Conservation (phyloP, 768 basidiomycete genomes). For the Russula emetica region DNA sequence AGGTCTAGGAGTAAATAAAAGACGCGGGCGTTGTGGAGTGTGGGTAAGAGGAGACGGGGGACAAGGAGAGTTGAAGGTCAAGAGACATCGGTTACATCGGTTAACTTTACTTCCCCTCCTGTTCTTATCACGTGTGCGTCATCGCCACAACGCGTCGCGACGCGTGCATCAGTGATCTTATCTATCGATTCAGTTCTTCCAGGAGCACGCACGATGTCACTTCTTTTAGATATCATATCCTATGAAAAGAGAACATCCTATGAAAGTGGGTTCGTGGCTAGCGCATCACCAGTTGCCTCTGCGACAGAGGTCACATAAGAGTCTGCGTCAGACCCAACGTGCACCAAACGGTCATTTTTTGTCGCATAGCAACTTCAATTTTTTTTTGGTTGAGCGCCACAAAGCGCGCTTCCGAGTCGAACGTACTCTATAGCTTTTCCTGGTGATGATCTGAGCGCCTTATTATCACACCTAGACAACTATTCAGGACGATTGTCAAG, state of each 20-base stretch:
- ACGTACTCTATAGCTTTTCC: neutral
- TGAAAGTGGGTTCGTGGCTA: no score
- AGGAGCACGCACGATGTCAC: no score
- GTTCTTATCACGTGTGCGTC: slow-evolving; percentile 11
- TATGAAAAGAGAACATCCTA: neutral
- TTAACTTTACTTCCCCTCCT: no score
- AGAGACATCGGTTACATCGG: no score
- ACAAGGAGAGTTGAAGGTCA: neutral
- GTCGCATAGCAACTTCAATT: no score
- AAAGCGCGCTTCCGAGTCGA: neutral
- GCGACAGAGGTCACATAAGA: no score
- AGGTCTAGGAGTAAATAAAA: neutral
- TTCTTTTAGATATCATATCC: no score
- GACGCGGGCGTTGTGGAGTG: neutral
- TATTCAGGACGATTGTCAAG: neutral
- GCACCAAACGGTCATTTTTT: no score
- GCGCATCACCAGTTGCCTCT: no score
- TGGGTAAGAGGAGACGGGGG: neutral
- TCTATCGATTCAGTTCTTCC: no score
- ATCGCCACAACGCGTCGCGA: slow-evolving; percentile 21
- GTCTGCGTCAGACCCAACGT: no score
- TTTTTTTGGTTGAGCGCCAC: neutral
- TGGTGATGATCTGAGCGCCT: neutral
- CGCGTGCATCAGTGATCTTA: neutral
- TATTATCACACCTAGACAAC: neutral